Evolutionary conservation across 2,329 filamentous ascomycete genomes (phyloP).

Genomic region (Aspergillus viridinutans): DNA sequence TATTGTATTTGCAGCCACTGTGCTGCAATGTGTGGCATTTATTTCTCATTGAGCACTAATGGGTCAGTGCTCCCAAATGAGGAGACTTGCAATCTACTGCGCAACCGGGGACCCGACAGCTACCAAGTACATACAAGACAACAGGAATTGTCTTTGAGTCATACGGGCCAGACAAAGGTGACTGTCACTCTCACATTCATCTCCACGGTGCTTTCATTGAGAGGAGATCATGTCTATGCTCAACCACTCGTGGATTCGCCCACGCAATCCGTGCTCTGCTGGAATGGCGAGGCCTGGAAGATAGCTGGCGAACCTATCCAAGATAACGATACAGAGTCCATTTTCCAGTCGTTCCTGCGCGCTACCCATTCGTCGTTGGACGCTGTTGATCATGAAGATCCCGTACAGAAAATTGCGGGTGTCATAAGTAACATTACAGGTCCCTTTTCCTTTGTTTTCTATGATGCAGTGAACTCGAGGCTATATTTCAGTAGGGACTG

Average conservation of each 20-base stretch:
- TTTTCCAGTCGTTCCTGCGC: slow-evolving; percentile 59
- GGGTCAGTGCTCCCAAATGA: slow-evolving; percentile 26
- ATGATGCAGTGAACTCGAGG: slow-evolving; percentile 57
- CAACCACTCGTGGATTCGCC: slow-evolving; percentile 66
- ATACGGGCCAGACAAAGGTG: slow-evolving; percentile 12
- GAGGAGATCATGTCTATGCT: slow-evolving; percentile 64
- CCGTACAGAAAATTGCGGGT: slow-evolving; percentile 30
- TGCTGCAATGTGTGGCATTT: slow-evolving; percentile 48
- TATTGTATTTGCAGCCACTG: slow-evolving; percentile 1
- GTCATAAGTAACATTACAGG: slow-evolving; percentile 64
- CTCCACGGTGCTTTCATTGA: slow-evolving; percentile 86
- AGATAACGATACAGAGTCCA: slow-evolving; percentile 72
- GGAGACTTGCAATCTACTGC: slow-evolving; percentile 31
- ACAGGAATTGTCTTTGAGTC: slow-evolving; percentile 14
- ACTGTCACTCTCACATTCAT: slow-evolving; percentile 57
- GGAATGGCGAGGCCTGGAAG: slow-evolving; percentile 97
- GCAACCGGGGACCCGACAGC: slow-evolving; percentile 44
- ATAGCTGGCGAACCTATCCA: slow-evolving; percentile 54
- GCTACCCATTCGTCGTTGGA: slow-evolving; percentile 26
- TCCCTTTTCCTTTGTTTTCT: slow-evolving; percentile 86
- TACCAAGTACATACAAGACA: slow-evolving; percentile 29
- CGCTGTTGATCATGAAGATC: slow-evolving; percentile 10
- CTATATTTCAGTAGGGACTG: slow-evolving; percentile 84
- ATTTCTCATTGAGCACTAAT: slow-evolving; percentile 44
- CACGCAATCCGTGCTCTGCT: slow-evolving; percentile 71